These are phyloP conservation scores for Huntiella decipiens DNA, from an alignment of 2,329 filamentous ascomycete genomes.

Conservation along the genomic window DNA sequence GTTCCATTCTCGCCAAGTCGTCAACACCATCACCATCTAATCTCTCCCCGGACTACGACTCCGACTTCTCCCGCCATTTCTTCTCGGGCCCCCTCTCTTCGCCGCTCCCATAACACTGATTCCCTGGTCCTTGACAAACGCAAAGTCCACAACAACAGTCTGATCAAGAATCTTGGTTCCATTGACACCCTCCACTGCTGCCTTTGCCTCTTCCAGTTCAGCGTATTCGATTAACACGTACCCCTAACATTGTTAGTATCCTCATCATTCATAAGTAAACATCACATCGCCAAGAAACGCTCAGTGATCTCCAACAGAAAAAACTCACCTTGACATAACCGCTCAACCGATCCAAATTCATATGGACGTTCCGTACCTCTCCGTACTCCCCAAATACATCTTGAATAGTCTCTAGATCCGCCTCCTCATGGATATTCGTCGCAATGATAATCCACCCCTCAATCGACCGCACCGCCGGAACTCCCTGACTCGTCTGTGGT, in stretches of 20 bases:
- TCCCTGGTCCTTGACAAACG: slow-evolving; percentile 55
- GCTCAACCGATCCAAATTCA: slow-evolving; percentile 65
- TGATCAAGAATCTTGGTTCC: slow-evolving; percentile 63
- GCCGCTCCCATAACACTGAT: slow-evolving; percentile 19
- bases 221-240: slow-evolving; percentile 75
- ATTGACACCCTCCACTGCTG: slow-evolving; percentile 67
- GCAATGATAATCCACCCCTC: slow-evolving; percentile 80
- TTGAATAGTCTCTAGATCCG: slow-evolving; percentile 63
- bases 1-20: not conserved
- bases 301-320: not conserved
- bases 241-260: slow-evolving; percentile 32
- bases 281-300: not conserved
- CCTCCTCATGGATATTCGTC: slow-evolving; percentile 76
- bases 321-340: slow-evolving; percentile 61
- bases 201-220: slow-evolving; percentile 58
- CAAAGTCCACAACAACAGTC: slow-evolving; percentile 65
- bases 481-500: slow-evolving; percentile 47
- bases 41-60: slow-evolving; percentile 22
- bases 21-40: not conserved
- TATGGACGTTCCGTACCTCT: slow-evolving; percentile 70
- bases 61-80: slow-evolving; percentile 25
- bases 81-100: slow-evolving; percentile 17
- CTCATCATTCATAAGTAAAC: not conserved
- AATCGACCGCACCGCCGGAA: slow-evolving; percentile 67
- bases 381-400: slow-evolving; percentile 71